phyloP scores from a whole-genome alignment of 2,329 filamentous ascomycete genomes.

The Colletotrichum camelliae region DNA sequence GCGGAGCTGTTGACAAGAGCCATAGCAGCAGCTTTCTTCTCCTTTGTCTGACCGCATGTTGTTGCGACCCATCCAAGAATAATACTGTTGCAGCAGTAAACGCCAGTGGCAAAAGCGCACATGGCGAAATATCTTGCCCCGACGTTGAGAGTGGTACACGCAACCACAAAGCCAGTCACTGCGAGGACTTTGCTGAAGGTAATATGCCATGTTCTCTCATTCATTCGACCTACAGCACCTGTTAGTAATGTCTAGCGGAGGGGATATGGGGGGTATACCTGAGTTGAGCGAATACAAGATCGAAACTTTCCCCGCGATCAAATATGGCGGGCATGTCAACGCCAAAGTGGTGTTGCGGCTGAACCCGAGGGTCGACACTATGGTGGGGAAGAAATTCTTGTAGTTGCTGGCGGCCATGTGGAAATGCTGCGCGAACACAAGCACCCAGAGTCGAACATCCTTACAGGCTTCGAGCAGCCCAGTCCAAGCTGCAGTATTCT shows the following conservation, averaged over 20 bases:
- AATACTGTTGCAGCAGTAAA: constrained; percentile 44
- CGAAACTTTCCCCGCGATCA: constrained; percentile 46
- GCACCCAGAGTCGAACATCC: constrained; percentile 29
- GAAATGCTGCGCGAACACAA: constrained; percentile 31
- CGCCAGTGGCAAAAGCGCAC: constrained; percentile 38
- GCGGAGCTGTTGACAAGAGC: constrained; percentile 26
- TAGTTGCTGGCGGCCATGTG: constrained; percentile 45
- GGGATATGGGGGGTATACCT: constrained; percentile 29
- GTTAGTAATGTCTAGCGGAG: neutral
- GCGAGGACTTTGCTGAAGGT: constrained; percentile 40
- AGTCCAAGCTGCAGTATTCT: constrained; percentile 40
- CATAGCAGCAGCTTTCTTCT: constrained; percentile 47
- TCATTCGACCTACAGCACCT: constrained; percentile 41
- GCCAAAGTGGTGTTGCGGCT: constrained; percentile 43
- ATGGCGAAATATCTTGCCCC: constrained; percentile 36
- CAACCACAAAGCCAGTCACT: constrained; percentile 42
- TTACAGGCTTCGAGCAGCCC: constrained; percentile 26
- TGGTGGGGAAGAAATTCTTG: constrained; percentile 48
- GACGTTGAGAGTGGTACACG: constrained; percentile 31
- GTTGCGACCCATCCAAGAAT: constrained; percentile 46
- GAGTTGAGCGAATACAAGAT: constrained; percentile 46
- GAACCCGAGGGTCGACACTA: constrained; percentile 36
- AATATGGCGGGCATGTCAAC: constrained; percentile 51
- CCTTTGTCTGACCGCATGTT: constrained; percentile 44
- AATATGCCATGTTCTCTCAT: constrained; percentile 45